Percentiles rank a stretch among this genome's conserved stretches.
Evolutionary conservation across 1,284 basidiomycete species (phyloP).

Genomic region (Papiliotrema nemorosa): DNA sequence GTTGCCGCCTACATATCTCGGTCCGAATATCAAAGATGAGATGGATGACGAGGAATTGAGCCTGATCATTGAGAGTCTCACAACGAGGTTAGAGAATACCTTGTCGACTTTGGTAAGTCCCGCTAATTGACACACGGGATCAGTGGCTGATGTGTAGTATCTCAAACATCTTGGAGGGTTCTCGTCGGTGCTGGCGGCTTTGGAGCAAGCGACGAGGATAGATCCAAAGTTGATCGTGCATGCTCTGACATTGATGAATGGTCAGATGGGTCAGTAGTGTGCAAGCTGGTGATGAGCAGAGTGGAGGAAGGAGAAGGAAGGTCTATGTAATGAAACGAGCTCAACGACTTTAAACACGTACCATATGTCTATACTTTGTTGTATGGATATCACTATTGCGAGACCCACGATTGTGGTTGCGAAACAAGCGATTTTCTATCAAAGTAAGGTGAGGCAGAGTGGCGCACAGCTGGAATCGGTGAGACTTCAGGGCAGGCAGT

Average conservation of each 20-base stretch:
- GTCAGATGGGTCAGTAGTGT: constrained; percentile 13
- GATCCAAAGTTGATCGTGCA: constrained; percentile 37
- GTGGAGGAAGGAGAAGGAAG: too few relatives aligned
- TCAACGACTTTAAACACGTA: too few relatives aligned
- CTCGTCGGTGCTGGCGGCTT: constrained; percentile 43
- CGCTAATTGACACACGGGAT: not conserved
- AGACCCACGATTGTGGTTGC: too few relatives aligned
- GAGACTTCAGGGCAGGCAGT: too few relatives aligned
- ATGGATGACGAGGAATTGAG: constrained; percentile 73
- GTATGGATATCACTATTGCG: too few relatives aligned
- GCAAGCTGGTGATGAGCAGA: too few relatives aligned
- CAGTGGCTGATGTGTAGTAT: constrained; percentile 25
- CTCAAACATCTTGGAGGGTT: constrained; percentile 49
- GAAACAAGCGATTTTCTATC: too few relatives aligned
- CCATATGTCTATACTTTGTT: too few relatives aligned
- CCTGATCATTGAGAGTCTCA: constrained; percentile 68
- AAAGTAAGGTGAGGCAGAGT: too few relatives aligned
- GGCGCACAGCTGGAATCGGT: too few relatives aligned
- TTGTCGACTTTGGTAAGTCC: constrained; percentile 57
- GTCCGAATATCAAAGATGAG: constrained; percentile 69
- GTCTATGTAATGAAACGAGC: too few relatives aligned
- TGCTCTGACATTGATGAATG: constrained; percentile 39
- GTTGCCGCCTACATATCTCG: constrained; percentile 61
- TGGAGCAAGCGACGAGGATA: constrained; percentile 43
- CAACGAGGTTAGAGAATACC: constrained; percentile 77